Base-by-base conservation (phyloP, 805 yeast genomes). In the Candida vaughaniae region DNA sequence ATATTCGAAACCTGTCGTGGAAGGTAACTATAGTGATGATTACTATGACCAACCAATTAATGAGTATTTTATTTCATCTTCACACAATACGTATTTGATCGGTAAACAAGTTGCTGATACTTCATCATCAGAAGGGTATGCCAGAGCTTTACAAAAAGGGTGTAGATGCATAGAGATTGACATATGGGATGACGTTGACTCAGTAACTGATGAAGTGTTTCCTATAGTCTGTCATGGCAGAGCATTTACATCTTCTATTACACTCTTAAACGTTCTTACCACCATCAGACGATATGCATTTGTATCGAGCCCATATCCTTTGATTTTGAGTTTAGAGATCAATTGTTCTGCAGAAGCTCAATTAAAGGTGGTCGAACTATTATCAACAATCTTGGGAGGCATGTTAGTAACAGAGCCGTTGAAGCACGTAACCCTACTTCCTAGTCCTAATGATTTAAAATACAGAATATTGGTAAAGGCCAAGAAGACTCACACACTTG, bases 151-250 rank as follows among this genome's bases (percentile, higher is more conserved):
- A 33, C 96, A 89, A 55, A 75, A 89, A 37, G 98, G 99, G 1
- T 93, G 98, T 51, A 70, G 96, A 30, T 90, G 96, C 45, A 71
- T 93, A n/a, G 99, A 93, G 53, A 79, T 93, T 27, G 99, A 93
- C 58, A 71, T 93, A 15, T 93, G 99, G 99, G 96, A 91, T 63
- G 68, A 68, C 10, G 85, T 82, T 16, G 80, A 75, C 22, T 31
- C 33, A 6, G 58, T 43, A n/a, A 55, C 62, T 4, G 42, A 35
- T 9, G 90, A 83, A 0, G 16, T 20, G 2, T 23, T 32, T 5
- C 99, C 99, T 0, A 76, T 86, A 0, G 96, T 93, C 0, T 83
- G 85, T 19, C 99, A 93, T 59, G 99, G 99, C 0, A 64, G 82
- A 33, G 78, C 95, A 0, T 77, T 93, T 44, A 87, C 98, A 0